Evolutionary conservation across 2,329 filamentous ascomycete genomes (phyloP).

Genomic region (Claviceps pusilla): DNA sequence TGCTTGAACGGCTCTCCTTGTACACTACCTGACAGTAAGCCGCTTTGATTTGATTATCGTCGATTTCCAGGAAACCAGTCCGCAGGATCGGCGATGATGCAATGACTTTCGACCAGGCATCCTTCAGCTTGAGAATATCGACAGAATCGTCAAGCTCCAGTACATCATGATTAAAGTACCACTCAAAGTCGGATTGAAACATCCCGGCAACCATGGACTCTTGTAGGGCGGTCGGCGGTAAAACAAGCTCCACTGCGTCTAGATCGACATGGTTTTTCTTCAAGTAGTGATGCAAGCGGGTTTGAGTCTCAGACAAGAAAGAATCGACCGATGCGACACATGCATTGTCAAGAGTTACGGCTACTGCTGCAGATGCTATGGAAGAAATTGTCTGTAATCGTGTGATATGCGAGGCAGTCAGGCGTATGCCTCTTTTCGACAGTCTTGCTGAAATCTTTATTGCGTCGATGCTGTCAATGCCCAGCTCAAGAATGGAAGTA

Average conservation of each 20-base stretch:
- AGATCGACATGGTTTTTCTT: constrained; percentile 19
- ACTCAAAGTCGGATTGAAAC: constrained; percentile 54
- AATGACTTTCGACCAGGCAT: constrained; percentile 49
- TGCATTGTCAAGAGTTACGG: constrained; percentile 26
- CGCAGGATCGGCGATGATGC: constrained; percentile 54
- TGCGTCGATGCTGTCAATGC: constrained; percentile 81
- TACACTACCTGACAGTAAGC: constrained; percentile 35
- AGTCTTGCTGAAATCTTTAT: constrained; percentile 70
- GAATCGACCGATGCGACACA: too few relatives aligned
- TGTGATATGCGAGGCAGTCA: constrained; percentile 68
- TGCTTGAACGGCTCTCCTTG: constrained; percentile 9
- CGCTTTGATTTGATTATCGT: constrained; percentile 38
- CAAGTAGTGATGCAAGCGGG: constrained; percentile 24
- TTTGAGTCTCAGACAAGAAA: neutral
- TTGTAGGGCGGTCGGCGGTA: constrained; percentile 71
- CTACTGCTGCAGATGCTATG: neutral
- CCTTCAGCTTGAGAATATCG: constrained; percentile 39
- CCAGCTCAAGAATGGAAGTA: constrained; percentile 63
- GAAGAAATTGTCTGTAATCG: constrained; percentile 50
- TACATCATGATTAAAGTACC: constrained; percentile 79
- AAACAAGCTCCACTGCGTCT: constrained; percentile 36
- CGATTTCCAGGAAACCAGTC: constrained; percentile 55
- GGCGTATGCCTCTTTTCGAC: constrained; percentile 39
- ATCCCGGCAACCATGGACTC: constrained; percentile 78
- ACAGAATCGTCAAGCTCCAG: constrained; percentile 42